These are phyloP conservation scores for Aegilops sharonensis DNA, from an alignment of 176 grass and related monocot genomes.

Conservation along the genomic window DNA sequence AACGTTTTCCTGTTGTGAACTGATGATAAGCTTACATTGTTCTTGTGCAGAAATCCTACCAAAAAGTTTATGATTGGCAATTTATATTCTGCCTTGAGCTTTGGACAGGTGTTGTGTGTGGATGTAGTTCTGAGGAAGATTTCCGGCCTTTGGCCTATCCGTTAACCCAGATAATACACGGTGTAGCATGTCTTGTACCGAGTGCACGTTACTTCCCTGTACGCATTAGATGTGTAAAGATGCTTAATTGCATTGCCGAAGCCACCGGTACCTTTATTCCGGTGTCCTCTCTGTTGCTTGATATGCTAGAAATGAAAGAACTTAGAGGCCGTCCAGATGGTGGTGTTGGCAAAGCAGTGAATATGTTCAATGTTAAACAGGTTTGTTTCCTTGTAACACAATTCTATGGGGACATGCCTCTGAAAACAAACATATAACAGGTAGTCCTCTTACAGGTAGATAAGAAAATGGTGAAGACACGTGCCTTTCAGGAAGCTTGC, in stretches of 20 bases:
- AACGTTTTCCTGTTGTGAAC: slow-evolving; percentile 18
- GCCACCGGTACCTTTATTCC: slow-evolving; percentile 79
- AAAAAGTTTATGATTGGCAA: slow-evolving; percentile 95
- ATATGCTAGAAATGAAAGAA: slow-evolving; percentile 98
- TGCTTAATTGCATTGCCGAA: slow-evolving; percentile 89
- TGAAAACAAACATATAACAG: slow-evolving; percentile 32
- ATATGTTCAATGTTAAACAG: slow-evolving; percentile 87
- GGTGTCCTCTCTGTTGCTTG: slow-evolving; percentile 70
- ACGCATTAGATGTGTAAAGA: slow-evolving; percentile 80
- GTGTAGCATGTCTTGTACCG: slow-evolving; percentile 77
- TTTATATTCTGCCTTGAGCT: slow-evolving; percentile 98
- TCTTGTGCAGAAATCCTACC: slow-evolving; percentile 83
- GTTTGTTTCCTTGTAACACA: slow-evolving; percentile 40
- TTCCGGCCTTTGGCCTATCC: slow-evolving; percentile 88
- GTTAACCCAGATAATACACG: slow-evolving; percentile 87
- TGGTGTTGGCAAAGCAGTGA: slow-evolving; percentile 87
- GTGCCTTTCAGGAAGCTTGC: slow-evolving; percentile 90
- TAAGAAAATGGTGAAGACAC: slow-evolving; percentile 93
- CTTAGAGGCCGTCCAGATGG: slow-evolving; percentile 64
- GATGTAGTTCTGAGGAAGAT: slow-evolving; percentile 58
- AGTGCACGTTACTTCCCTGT: slow-evolving; percentile 80
- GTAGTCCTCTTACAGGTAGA: slow-evolving; percentile 61
- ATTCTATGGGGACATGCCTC: not conserved
- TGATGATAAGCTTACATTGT: slow-evolving; percentile 21
- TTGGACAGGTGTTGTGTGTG: slow-evolving; percentile 79